A percentile compares a stretch with the other conserved stretches of the same genome.
phyloP scores from a whole-genome alignment of 176 grass and related monocot genomes.

The Hordeum marinum region DNA sequence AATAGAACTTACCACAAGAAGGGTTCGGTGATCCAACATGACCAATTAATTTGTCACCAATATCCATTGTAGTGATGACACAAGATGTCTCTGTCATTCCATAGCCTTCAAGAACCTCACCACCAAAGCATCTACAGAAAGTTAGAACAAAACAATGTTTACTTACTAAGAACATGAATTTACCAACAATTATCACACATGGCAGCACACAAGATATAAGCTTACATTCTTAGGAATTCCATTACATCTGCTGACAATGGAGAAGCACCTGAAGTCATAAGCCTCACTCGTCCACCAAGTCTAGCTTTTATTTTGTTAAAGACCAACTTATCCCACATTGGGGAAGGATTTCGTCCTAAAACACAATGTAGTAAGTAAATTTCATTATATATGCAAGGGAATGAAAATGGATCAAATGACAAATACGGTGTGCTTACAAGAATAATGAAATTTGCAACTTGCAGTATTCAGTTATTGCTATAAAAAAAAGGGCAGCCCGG shows the following conservation, averaged over 20 bases:
- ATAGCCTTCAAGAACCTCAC: slow-evolving; percentile 84
- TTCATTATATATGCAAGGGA: not conserved
- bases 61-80: slow-evolving; percentile 69
- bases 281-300: slow-evolving; percentile 80
- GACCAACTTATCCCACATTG: slow-evolving; percentile 95
- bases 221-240: slow-evolving; percentile 96
- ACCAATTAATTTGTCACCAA: slow-evolving; percentile 63
- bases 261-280: slow-evolving; percentile 90
- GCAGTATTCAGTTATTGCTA: not conserved
- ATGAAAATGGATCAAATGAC: not conserved
- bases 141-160: not conserved
- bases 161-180: slow-evolving; percentile 13
- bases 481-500: too few relatives aligned
- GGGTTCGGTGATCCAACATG: slow-evolving; percentile 95
- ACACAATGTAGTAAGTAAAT: not conserved
- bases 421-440: not conserved
- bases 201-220: not conserved
- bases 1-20: slow-evolving; percentile 58
- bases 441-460: not conserved
- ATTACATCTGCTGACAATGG: slow-evolving; percentile 91
- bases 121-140: slow-evolving; percentile 72
- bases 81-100: slow-evolving; percentile 99
- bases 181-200: slow-evolving; percentile 18
- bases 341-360: slow-evolving; percentile 69
- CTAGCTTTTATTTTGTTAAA: slow-evolving; percentile 98